Evolutionary conservation across 1,284 basidiomycete genomes (phyloP).

Genomic region (Mycena sp.): DNA sequence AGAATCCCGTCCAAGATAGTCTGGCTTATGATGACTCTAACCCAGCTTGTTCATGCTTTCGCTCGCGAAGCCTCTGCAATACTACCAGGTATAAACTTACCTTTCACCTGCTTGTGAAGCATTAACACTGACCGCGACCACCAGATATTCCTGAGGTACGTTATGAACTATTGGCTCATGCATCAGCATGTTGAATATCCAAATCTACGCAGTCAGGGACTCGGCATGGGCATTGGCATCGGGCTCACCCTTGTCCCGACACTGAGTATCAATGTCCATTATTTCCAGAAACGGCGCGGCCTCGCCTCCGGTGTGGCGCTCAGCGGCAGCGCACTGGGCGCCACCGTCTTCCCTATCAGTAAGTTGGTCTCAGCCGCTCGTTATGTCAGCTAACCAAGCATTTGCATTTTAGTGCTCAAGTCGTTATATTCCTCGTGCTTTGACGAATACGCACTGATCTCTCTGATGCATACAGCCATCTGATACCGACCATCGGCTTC

Average conservation of each 20-base stretch:
- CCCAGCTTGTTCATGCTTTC: constrained; percentile 19
- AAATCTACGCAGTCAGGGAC: constrained; percentile 34
- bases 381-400: background rate
- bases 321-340: constrained; percentile 39
- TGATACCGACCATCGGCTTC: constrained; percentile 38
- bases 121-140: background rate
- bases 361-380: background rate
- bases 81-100: constrained; percentile 33
- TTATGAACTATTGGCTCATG: background rate
- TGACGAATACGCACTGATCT: background rate
- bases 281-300: constrained; percentile 33
- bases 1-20: no score
- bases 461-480: constrained; percentile 26
- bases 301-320: constrained; percentile 37
- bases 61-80: constrained; percentile 25
- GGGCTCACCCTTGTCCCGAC: constrained; percentile 37
- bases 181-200: background rate
- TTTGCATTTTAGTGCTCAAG: constrained; percentile 35
- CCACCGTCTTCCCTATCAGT: constrained; percentile 43
- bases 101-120: background rate
- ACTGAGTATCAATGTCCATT: constrained; percentile 31
- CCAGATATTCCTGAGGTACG: constrained; percentile 24
- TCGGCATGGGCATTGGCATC: constrained; percentile 39
- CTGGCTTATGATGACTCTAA: background rate
- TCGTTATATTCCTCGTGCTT: constrained; percentile 5